Base-by-base conservation (phyloP, 352 stramenopile genomes). In the Globisporangium iwayamae region DNA sequence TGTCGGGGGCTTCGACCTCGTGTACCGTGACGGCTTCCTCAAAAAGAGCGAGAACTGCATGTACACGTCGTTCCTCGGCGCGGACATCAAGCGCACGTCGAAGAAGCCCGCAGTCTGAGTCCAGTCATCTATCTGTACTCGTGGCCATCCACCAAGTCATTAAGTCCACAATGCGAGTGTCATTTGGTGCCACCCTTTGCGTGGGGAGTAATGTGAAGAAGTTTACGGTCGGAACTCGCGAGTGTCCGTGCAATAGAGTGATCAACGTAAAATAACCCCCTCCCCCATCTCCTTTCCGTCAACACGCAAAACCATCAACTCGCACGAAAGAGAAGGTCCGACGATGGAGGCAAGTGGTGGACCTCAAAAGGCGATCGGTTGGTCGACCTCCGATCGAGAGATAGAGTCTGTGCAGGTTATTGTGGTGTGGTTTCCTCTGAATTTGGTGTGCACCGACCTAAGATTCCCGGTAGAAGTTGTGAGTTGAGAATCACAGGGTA, bases 1-100 rank as follows among this genome's bases (percentile, higher is more conserved):
- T 32, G 71, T 90, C 16, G 83, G 84, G 10, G 82, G 82, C 34
- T 94, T 94, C 62, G 83, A 91, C 62, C 69, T 93, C n/a, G 83
- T 95, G 10, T 92, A 86, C 62, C 79, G 78, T 20, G 82, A 95
- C 47, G 84, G 81, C 4, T 72, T 76, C 45, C 66, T 87, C 41
- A 80, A 81, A 55, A 87, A 87, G 67, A 81, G 64, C 34, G 84
- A 93, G 57, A 78, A 72, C 56, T 85, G 81, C 61, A 71, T 83
- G 65, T 91, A 95, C 70, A 88, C 83, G 34, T 93, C 86, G 50
- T 85, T 83, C 34, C 67, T 93, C 0, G 83, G 83, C 5, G 71
- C 80, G 0, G 82, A 93, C 43, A 79, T 85, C 63, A 80, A 82
- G 45, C 80, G 74, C 61, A 22, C 38, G 1, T n/a, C 20, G 3